Evolutionary conservation across 2,329 filamentous ascomycete species (phyloP).

Genomic region (Alternaria rosae): DNA sequence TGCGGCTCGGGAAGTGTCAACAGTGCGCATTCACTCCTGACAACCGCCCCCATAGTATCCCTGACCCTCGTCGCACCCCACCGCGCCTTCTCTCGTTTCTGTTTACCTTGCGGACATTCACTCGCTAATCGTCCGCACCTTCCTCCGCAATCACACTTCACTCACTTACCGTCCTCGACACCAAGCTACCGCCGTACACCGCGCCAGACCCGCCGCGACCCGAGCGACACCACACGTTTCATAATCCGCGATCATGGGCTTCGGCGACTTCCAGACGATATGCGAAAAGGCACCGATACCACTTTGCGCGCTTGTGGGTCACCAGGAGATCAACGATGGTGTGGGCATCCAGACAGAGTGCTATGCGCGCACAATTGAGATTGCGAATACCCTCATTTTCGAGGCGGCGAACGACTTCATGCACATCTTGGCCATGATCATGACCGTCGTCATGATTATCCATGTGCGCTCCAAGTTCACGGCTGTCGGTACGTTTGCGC

Average conservation of each 20-base stretch:
- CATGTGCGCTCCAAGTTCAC: constrained; percentile 98
- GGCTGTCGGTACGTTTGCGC: constrained; percentile 76
- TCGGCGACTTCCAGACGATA: constrained; percentile 88
- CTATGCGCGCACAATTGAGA: constrained; percentile 92
- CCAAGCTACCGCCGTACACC: constrained; percentile 13
- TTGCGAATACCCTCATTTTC: constrained; percentile 99
- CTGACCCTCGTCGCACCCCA: constrained; percentile 31
- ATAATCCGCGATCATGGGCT: constrained; percentile 67
- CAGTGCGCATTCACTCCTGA: constrained; percentile 37
- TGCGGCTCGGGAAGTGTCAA: constrained; percentile 20
- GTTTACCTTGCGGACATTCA: constrained; percentile 25
- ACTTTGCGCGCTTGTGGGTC: constrained; percentile 84
- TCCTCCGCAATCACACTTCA: constrained; percentile 11
- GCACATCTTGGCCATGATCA: constrained; percentile 87
- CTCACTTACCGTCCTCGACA: constrained; percentile 4
- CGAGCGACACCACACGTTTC: constrained; percentile 9
- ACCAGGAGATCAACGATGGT: constrained; percentile 70
- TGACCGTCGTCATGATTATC: constrained; percentile 97
- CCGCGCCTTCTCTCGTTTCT: constrained; percentile 30
- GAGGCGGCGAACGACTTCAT: constrained; percentile 89
- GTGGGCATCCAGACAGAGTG: constrained; percentile 87
- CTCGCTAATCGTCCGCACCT: constrained; percentile 30
- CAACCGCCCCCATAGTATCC: constrained; percentile 34
- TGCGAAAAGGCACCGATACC: constrained; percentile 87
- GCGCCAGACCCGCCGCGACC: constrained; percentile 12